A percentile compares a stretch with the other conserved stretches of the same genome.
These are phyloP conservation scores for Musa itinerans DNA, from an alignment of 176 grass and related monocot species.

Conservation along the genomic window DNA sequence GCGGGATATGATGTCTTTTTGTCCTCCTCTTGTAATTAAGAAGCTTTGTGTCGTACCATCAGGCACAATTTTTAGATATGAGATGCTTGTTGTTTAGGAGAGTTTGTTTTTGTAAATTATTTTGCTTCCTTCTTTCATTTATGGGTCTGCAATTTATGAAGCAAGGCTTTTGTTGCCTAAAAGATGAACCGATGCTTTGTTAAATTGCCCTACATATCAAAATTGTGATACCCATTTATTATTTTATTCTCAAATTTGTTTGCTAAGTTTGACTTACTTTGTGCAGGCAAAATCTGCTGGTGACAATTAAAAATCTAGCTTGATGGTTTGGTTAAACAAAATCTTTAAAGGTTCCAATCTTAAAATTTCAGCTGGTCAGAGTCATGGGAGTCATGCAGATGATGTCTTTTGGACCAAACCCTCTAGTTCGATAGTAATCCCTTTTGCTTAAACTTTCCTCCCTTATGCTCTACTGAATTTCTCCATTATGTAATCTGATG, in stretches of 20 bases:
- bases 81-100: too few relatives aligned
- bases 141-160: too few relatives aligned
- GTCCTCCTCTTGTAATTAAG: neutral
- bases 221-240: neutral
- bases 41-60: neutral
- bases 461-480: constrained; percentile 1
- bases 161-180: neutral
- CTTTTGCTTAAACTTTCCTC: neutral
- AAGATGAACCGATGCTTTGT: neutral
- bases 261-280: neutral
- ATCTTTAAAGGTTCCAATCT: constrained; percentile 64
- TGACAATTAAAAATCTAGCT: neutral
- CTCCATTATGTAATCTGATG: constrained; percentile 1
- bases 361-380: constrained; percentile 72
- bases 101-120: too few relatives aligned
- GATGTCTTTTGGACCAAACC: constrained; percentile 31
- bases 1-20: neutral
- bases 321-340: constrained; percentile 71
- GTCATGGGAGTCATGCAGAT: constrained; percentile 36
- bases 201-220: neutral
- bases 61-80: too few relatives aligned
- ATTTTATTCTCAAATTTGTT: neutral
- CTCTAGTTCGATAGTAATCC: constrained; percentile 17
- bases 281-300: neutral
- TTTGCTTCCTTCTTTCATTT: too few relatives aligned